These are phyloP conservation scores for Eudorina sp. DNA, from an alignment of 139 green algal genomes.

Conservation along the genomic window DNA sequence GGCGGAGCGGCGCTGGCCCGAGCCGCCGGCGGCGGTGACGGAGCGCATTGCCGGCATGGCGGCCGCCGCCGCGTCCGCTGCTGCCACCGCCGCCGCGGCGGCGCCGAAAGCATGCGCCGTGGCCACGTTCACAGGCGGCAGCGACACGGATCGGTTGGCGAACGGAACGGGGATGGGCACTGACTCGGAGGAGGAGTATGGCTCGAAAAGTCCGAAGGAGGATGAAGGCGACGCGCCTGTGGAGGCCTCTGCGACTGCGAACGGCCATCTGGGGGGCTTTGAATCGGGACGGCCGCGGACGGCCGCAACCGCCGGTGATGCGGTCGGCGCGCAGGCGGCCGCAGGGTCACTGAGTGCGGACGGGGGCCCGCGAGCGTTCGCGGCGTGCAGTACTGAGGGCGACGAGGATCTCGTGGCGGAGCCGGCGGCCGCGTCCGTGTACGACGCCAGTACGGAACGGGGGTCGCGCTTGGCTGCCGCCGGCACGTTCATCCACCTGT, in stretches of 20 bases:
- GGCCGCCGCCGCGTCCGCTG: background rate
- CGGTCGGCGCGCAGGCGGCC: background rate
- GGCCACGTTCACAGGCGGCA: background rate
- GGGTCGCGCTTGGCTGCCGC: background rate
- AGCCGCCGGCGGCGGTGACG: constrained; percentile 5
- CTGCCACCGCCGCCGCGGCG: background rate
- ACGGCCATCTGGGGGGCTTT: background rate
- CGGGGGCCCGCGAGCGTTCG: background rate
- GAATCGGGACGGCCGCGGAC: background rate
- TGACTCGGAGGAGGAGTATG: no score
- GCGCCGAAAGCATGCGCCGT: background rate
- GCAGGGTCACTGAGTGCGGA: no score
- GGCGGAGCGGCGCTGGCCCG: constrained; percentile 5
- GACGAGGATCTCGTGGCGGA: constrained; percentile 9
- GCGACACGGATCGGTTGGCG: background rate
- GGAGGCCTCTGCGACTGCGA: background rate
- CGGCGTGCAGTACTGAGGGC: constrained; percentile 36
- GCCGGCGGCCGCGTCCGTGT: background rate
- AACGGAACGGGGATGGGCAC: no score
- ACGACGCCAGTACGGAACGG: constrained; percentile 25
- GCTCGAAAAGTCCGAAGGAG: no score
- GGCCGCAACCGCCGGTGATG: background rate
- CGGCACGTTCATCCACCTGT: constrained; percentile 9
- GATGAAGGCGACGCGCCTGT: background rate
- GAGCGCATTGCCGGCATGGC: background rate